Base-by-base conservation (phyloP, 2,329 filamentous ascomycete genomes). In the Ceratocystis colombiana region DNA sequence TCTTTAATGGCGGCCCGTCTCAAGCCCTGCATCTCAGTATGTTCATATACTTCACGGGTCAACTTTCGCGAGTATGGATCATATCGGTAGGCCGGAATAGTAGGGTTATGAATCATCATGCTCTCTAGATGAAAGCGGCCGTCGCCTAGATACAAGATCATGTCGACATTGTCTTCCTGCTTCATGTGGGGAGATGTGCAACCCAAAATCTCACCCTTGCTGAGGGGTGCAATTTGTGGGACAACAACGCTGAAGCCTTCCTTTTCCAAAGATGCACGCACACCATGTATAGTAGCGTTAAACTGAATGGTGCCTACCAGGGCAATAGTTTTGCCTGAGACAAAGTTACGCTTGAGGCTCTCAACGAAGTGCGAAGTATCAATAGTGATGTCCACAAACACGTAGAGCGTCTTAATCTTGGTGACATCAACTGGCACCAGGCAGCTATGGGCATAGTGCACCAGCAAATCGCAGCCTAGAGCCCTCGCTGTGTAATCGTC, bases 241-340 rank as follows among this genome's bases (percentile, higher is more conserved):
- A 97, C 88, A 28, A 96, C 74, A 44, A 97, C 83, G 67, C 82
- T 84, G 79, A 93, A 96, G 17, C 94, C 94, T 15, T 90, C 89
- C 55, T 84, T 85, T 71, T 96, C 89, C 5, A 99, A 83, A 17
- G 85, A 82, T 37, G 86, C 82, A 69, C 86, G 85, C 15, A 96
- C 85, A 17, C 89, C 90, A 76, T 99, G 94, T 41, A 99, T 87
- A 0, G 94, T 96, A 45, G 92, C 90, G 76, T 99, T 99, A 81
- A 99, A 99, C 75, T 99, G 94, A 71, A 99, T 99, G 0, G 94
- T 99, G 61, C 94, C 93, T 17, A 99, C 93, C 71, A 96, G 83
- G 4, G 94, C 94, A 67, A 99, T 86, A 0, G 88, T 93, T 77
- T 94, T 96, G 1, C 89, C 89, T 0, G 87, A 77, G 1, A 86